Evolutionary conservation across 176 grass and related monocot genomes (phyloP).

Genomic region (Triticum dicoccoides): DNA sequence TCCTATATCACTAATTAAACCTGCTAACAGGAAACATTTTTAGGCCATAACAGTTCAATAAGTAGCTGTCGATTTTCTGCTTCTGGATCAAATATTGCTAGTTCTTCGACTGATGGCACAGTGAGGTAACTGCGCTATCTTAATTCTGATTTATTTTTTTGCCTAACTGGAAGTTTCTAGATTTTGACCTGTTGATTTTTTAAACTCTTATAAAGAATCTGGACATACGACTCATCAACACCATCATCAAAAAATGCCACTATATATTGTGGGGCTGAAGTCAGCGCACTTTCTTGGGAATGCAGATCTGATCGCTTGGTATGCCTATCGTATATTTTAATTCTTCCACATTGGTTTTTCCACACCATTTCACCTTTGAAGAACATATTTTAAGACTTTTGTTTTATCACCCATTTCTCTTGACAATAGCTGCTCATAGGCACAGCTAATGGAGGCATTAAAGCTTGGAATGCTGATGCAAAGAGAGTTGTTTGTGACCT

Average conservation of each 20-base stretch:
- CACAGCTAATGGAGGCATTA: constrained; percentile 94
- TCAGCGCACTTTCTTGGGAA: constrained; percentile 95
- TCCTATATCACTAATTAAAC: constrained; percentile 41
- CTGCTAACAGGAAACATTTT: constrained; percentile 92
- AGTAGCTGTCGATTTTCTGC: constrained; percentile 88
- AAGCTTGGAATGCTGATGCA: constrained; percentile 99
- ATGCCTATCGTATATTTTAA: constrained; percentile 17
- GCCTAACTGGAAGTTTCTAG: constrained; percentile 5
- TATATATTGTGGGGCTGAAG: constrained; percentile 94
- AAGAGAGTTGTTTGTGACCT: constrained; percentile 95
- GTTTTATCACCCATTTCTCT: constrained; percentile 62
- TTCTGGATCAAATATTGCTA: constrained; percentile 90
- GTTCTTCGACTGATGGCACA: constrained; percentile 92
- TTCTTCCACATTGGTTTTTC: constrained; percentile 18
- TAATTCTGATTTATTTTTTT: constrained; percentile 18
- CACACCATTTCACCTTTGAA: constrained; percentile 25
- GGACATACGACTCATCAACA: constrained; percentile 90
- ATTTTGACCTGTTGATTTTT: constrained; percentile 33
- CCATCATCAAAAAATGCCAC: constrained; percentile 97
- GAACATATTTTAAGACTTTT: constrained; percentile 35
- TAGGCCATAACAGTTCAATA: constrained; percentile 96
- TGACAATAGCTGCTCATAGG: constrained; percentile 98
- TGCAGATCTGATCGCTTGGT: constrained; percentile 98
- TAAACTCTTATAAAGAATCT: constrained; percentile 59
- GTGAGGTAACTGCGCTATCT: constrained; percentile 70